A percentile compares a stretch with the other conserved stretches of the same genome.
These are phyloP conservation scores for Nitzschia sp. DNA, from an alignment of 108 stramenopile species.

Conservation along the genomic window DNA sequence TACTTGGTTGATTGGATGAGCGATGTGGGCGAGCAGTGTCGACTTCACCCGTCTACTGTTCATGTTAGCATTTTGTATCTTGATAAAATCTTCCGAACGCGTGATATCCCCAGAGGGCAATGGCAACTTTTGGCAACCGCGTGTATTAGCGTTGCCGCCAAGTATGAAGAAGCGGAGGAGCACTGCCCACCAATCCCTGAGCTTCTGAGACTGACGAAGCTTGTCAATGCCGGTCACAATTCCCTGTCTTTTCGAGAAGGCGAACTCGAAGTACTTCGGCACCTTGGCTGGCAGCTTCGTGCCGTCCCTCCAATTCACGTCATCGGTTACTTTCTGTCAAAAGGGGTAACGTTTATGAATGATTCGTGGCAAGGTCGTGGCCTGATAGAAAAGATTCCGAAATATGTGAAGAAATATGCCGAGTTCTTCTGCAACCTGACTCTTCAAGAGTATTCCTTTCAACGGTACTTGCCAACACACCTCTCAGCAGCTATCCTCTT, in stretches of 20 bases:
- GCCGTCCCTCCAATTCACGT: slow-evolving; percentile 84
- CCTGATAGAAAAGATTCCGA: slow-evolving; percentile 89
- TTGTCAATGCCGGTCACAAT: slow-evolving; percentile 64
- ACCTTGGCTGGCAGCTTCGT: slow-evolving; percentile 79
- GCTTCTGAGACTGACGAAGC: slow-evolving; percentile 78
- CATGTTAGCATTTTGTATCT: slow-evolving; percentile 83
- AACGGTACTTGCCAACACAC: slow-evolving; percentile 81
- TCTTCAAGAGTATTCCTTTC: slow-evolving; percentile 90
- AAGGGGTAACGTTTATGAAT: slow-evolving; percentile 75
- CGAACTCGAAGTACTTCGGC: slow-evolving; percentile 75
- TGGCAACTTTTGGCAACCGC: slow-evolving; percentile 94
- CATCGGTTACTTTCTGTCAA: slow-evolving; percentile 77
- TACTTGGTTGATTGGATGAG: slow-evolving; percentile 94
- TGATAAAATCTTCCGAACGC: slow-evolving; percentile 82
- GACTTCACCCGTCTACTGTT: slow-evolving; percentile 80
- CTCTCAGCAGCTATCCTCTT: slow-evolving; percentile 85
- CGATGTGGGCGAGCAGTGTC: slow-evolving; percentile 85
- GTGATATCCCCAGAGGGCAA: slow-evolving; percentile 69
- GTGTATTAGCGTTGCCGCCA: slow-evolving; percentile 85
- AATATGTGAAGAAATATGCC: slow-evolving; percentile 91
- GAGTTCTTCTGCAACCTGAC: slow-evolving; percentile 95
- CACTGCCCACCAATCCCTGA: slow-evolving; percentile 89
- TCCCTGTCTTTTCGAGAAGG: slow-evolving; percentile 87
- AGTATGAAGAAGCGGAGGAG: slow-evolving; percentile 93
- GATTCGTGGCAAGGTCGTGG: slow-evolving; percentile 83